Base-by-base conservation (phyloP, 139 green algal species). In the Pseudopediastrum boryanum region DNA sequence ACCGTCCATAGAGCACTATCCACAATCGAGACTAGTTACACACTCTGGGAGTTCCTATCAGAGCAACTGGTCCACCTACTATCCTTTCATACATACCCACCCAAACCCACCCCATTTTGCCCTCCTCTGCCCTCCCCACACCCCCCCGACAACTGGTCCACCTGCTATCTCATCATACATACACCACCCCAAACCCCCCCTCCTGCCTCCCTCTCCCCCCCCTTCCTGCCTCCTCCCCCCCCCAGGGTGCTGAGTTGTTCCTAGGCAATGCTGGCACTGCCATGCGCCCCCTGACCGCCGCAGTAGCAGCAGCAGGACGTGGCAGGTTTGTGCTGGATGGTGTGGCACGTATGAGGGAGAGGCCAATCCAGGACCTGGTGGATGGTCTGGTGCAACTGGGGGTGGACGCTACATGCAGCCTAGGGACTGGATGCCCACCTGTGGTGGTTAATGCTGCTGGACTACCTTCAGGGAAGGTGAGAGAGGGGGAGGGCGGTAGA, bases 191-290 rank as follows among this genome's bases (percentile, higher is more conserved):
- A 27, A 23, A 27, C 56, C 10, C 56, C 31, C 56, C 10, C 56
- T 8, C 19, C 56, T n/a, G n/a, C n/a, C n/a, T n/a, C 56, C 35
- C 56, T 38, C 56, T 10, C 31, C 56, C 25, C 25, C 25, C 9
- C 56, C 35, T 8, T 65, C 19, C 25, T 16, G 16, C 56, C 4
- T 5, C 23, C 0, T 68, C 69, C 9, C 64, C 48, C 48, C 48
- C 41, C 1, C n/a, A 58, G 42, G 86, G 88, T 35, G 87, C 80
- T 0, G 89, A 97, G 73, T 89, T 99, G 42, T 98, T 97, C 82
- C 90, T 99, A 27, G 96, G 96, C 75, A 99, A 99, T 75, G 96
- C 96, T 21, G 96, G 96, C 33, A 99, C 96, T 5, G 96, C 96
- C 54, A 99, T 99, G 96, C 86, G 96, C 31, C 96, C 96, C 9